A percentile compares a stretch with the other conserved stretches of the same genome.
phyloP scores from a whole-genome alignment of 331 rosid species.

The Prunus yedoensis region DNA sequence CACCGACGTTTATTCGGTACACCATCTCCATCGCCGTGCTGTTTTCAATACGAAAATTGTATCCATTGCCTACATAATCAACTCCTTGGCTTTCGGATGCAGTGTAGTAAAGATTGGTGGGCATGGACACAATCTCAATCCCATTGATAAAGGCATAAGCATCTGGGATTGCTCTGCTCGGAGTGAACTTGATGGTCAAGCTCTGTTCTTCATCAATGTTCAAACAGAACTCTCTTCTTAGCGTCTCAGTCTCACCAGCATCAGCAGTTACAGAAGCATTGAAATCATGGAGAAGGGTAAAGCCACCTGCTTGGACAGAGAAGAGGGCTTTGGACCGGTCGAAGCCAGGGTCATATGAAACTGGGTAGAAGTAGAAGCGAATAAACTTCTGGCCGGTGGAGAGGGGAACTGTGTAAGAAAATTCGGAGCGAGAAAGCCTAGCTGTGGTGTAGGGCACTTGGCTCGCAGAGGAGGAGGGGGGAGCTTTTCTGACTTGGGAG shows the following conservation, averaged over 20 bases:
- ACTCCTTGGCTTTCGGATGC: neutral
- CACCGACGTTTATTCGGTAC: slow-evolving; percentile 22
- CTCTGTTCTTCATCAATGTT: neutral
- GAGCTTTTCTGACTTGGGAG: rapidly evolving
- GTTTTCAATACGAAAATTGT: neutral
- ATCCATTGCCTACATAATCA: neutral
- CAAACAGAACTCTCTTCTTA: slow-evolving; percentile 21
- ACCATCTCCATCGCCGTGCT: slow-evolving; percentile 7
- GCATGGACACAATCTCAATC: slow-evolving; percentile 45
- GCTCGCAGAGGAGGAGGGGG: neutral
- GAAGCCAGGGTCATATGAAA: neutral
- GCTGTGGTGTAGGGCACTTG: slow-evolving; percentile 19
- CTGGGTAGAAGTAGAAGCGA: slow-evolving; percentile 23
- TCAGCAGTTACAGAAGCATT: slow-evolving; percentile 4
- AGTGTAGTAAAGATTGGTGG: slow-evolving; percentile 21
- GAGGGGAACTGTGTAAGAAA: slow-evolving; percentile 32
- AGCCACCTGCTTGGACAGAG: slow-evolving; percentile 17
- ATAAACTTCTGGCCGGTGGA: slow-evolving; percentile 3
- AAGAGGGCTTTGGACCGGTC: slow-evolving; percentile 26
- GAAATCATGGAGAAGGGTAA: slow-evolving; percentile 28
- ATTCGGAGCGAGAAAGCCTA: slow-evolving; percentile 18
- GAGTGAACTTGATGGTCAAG: slow-evolving; percentile 24
- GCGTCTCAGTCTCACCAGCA: rapidly evolving
- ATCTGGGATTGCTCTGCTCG: neutral
- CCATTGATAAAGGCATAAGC: slow-evolving; percentile 37